Conservation (phyloP, 441 rosid species). For the Omphalea diandra region DNA sequence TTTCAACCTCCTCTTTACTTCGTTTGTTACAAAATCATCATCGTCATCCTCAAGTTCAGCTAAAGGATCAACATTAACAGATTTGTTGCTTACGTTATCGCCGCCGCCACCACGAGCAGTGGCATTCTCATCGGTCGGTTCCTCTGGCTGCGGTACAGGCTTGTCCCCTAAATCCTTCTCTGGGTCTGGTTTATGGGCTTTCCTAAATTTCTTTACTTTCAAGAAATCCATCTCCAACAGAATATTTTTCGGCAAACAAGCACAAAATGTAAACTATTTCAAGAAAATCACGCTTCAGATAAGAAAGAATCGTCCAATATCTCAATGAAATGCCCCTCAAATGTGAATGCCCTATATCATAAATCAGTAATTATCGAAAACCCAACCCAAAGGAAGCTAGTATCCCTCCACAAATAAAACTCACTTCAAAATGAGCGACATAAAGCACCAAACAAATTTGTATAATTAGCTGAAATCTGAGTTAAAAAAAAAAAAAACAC, state of each 20-base stretch:
- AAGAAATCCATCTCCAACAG: constrained; percentile 65
- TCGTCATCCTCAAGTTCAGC: constrained; percentile 80
- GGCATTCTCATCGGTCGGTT: constrained; percentile 42
- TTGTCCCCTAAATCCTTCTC: constrained; percentile 54
- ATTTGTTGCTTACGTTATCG: constrained; percentile 33
- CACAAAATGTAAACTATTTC: not conserved
- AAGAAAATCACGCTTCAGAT: constrained; percentile 24
- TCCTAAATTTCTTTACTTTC: constrained; percentile 65
- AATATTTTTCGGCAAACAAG: not conserved
- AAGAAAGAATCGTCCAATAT: constrained; percentile 20
- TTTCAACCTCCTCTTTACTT: constrained; percentile 87
- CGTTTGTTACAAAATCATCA: constrained; percentile 89
- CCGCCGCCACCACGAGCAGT: too few species aligned
- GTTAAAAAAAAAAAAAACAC: constrained; percentile 2
- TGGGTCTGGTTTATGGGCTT: constrained; percentile 43
- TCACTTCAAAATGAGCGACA: not conserved
- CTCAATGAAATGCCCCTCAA: constrained; percentile 15
- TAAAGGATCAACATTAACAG: constrained; percentile 32
- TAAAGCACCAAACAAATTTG: not conserved
- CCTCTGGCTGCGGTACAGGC: constrained; percentile 42
- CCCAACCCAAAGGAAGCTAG: too few species aligned
- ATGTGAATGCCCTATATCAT: too few species aligned
- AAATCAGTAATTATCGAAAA: too few species aligned
- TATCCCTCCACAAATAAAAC: constrained; percentile 1
- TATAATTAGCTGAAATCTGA: not conserved